A percentile compares a stretch with the other conserved stretches of the same genome.
phyloP scores from a whole-genome alignment of 2,329 filamentous ascomycete species.

The Fusarium tuaranense region DNA sequence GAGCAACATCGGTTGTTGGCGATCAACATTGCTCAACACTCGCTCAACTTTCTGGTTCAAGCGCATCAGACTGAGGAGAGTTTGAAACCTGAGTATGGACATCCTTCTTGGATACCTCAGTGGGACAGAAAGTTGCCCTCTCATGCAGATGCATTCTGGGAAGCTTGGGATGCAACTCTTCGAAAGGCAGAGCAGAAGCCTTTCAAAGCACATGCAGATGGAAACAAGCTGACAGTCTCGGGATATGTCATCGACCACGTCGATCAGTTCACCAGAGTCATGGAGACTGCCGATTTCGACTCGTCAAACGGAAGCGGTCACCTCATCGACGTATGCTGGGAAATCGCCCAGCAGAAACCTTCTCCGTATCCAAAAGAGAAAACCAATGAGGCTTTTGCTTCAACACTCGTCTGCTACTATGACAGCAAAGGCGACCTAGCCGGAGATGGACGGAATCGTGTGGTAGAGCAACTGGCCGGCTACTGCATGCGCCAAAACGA shows the following conservation, averaged over 20 bases:
- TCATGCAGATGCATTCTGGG: conserved; percentile 18
- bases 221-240: neutral
- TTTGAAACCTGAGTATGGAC: neutral
- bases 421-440: neutral
- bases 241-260: neutral
- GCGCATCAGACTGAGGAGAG: conserved; percentile 2
- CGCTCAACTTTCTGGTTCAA: conserved; percentile 7
- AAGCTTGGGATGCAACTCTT: conserved; percentile 18
- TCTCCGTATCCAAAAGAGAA: neutral
- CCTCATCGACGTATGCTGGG: conserved; percentile 9
- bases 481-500: conserved; percentile 4
- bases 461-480: conserved; percentile 11
- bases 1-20: conserved; percentile 13
- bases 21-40: neutral
- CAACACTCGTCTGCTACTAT: conserved; percentile 3
- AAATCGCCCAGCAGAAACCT: neutral
- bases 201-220: neutral
- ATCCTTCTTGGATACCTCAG: conserved; percentile 9
- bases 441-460: neutral
- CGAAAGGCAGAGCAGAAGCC: neutral
- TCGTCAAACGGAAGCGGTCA: neutral
- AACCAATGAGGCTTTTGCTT: conserved; percentile 3
- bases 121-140: conserved; percentile 1
- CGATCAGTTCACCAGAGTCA: conserved; percentile 10
- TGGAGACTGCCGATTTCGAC: neutral